Percentiles rank a stretch among this genome's conserved stretches.
phyloP scores from a whole-genome alignment of 2,329 filamentous ascomycete species.

The Xylariaceae sp. region DNA sequence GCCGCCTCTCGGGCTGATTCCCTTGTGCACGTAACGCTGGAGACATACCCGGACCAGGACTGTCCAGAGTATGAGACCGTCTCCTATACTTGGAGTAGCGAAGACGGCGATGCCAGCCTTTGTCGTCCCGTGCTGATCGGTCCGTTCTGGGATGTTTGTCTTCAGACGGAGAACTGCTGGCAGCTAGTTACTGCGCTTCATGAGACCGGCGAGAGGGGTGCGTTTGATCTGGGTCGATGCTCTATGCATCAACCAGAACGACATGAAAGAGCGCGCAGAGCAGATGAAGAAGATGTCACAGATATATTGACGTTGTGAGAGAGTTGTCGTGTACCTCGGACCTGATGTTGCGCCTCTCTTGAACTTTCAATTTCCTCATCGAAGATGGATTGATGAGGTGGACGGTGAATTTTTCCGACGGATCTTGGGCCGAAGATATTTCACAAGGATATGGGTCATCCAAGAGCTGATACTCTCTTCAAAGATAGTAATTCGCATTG shows the following conservation, averaged over 20 bases:
- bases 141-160: slow-evolving; percentile 17
- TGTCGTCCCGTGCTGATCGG: slow-evolving; percentile 16
- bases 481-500: not conserved
- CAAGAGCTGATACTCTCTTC: slow-evolving; percentile 1
- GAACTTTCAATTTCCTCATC: not conserved
- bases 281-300: slow-evolving; percentile 4
- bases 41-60: slow-evolving; percentile 9
- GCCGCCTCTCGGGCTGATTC: not conserved
- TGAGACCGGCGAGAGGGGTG: slow-evolving; percentile 5
- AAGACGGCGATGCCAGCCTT: slow-evolving; percentile 8
- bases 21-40: slow-evolving; percentile 12
- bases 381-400: not conserved
- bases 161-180: slow-evolving; percentile 20
- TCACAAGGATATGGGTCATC: slow-evolving; percentile 1
- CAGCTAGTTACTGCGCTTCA: slow-evolving; percentile 8
- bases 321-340: slow-evolving; percentile 1
- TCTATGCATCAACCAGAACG: not conserved
- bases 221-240: slow-evolving; percentile 3
- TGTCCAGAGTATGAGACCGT: slow-evolving; percentile 26
- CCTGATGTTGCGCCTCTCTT: not conserved
- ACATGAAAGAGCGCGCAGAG: not conserved
- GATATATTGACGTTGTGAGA: slow-evolving; percentile 1
- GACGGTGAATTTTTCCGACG: not conserved
- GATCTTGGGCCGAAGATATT: not conserved
- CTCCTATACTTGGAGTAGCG: slow-evolving; percentile 23